Conservation (phyloP, 352 stramenopile genomes). For the Poterioochromonas sp. region DNA sequence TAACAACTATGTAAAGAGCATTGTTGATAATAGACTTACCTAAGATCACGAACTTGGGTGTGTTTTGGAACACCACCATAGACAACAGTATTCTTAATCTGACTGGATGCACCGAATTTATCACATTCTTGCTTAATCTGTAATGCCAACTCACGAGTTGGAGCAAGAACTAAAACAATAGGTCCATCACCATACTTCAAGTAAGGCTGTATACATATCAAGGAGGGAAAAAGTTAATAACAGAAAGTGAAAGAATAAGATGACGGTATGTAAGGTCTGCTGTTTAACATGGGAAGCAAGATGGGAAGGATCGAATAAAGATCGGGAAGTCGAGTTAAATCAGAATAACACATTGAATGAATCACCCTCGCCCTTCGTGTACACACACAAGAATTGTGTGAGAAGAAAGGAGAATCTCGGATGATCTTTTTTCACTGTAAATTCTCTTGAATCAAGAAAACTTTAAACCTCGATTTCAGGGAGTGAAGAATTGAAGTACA, state of each 20-base stretch:
- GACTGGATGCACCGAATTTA: conserved; percentile 91
- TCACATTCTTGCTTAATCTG: conserved; percentile 98
- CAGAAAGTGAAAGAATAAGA: background rate
- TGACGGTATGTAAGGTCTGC: no score
- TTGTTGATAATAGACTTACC: conserved; percentile 60
- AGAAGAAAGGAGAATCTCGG: no score
- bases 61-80: conserved; percentile 96
- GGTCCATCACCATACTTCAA: conserved; percentile 93
- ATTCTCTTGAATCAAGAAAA: no score
- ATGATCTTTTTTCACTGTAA: no score
- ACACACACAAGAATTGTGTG: no score
- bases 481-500: no score
- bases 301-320: no score
- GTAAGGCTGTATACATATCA: conserved; percentile 72
- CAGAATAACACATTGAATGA: no score
- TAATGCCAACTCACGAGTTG: conserved; percentile 94
- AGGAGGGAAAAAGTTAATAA: conserved; percentile 5
- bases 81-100: conserved; percentile 98
- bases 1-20: conserved; percentile 87
- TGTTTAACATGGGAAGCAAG: no score
- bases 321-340: no score
- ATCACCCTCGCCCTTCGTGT: no score
- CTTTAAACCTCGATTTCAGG: no score
- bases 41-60: conserved; percentile 68
- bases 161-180: conserved; percentile 93